Percentiles rank a stretch among this genome's conserved stretches.
Conservation (phyloP, 2,329 filamentous ascomycete genomes). For the Alternaria incomplexa region DNA sequence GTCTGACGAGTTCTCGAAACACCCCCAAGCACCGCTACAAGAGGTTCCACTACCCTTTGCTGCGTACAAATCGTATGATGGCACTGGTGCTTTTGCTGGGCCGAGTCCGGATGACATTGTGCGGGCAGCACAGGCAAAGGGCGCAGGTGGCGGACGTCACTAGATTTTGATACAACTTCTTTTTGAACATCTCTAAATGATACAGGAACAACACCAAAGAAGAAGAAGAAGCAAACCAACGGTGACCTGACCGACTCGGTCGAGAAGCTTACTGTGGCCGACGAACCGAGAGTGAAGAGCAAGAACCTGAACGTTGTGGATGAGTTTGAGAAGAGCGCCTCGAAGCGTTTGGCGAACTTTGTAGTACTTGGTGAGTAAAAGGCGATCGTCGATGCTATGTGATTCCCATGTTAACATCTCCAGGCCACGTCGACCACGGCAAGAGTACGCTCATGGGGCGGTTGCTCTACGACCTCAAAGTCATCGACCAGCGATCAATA, state of each 20-base stretch:
- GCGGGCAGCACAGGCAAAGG: conserved; percentile 73
- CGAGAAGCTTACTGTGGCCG: conserved; percentile 54
- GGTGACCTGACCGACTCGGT: conserved; percentile 55
- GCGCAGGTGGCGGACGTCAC: conserved; percentile 48
- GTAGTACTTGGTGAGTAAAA: conserved; percentile 79
- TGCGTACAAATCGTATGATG: conserved; percentile 46
- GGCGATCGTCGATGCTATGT: background rate
- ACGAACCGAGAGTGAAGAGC: conserved; percentile 63
- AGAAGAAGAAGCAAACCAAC: conserved; percentile 25
- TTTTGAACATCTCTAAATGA: conserved; percentile 28
- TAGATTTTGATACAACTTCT: conserved; percentile 22
- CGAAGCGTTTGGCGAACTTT: conserved; percentile 85
- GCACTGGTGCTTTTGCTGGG: conserved; percentile 71
- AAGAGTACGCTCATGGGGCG: conserved; percentile 98
- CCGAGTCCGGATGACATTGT: conserved; percentile 94
- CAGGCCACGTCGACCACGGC: conserved; percentile 94
- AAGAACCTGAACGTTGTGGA: conserved; percentile 86
- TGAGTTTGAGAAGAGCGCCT: conserved; percentile 76
- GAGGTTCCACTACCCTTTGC: conserved; percentile 51
- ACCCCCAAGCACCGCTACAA: background rate
- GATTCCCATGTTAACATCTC: background rate
- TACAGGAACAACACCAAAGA: conserved; percentile 38
- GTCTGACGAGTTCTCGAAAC: conserved; percentile 2
- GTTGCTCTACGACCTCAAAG: conserved; percentile 85
- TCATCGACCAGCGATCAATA: conserved; percentile 85